A percentile compares a stretch with the other conserved stretches of the same genome.
Evolutionary conservation across 768 basidiomycete genomes (phyloP).

Genomic region (Suillus sp.): DNA sequence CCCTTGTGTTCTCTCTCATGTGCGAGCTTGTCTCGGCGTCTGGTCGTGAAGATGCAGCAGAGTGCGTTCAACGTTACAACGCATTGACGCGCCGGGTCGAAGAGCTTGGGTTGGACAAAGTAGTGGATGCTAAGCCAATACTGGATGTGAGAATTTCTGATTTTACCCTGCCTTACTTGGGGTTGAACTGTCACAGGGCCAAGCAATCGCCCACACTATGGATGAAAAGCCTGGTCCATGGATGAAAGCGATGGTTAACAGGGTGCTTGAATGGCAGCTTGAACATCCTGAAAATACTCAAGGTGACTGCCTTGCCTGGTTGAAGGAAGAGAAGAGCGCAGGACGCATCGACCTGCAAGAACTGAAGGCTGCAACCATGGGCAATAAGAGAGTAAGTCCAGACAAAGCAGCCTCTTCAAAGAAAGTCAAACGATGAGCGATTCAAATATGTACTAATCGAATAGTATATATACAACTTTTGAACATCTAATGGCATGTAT

Average conservation of each 20-base stretch:
- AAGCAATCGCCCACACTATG: conserved; percentile 58
- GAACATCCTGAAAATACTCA: conserved; percentile 67
- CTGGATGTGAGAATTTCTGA: conserved; percentile 64
- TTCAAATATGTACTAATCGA: background rate
- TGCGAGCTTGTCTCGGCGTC: conserved; percentile 55
- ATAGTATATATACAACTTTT: conserved; percentile 6
- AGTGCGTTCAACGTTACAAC: conserved; percentile 66
- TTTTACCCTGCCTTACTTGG: background rate
- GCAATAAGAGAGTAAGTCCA: conserved; percentile 28
- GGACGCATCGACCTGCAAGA: conserved; percentile 45
- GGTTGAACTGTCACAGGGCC: conserved; percentile 56
- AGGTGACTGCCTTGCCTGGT: conserved; percentile 71
- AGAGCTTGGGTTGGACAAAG: conserved; percentile 57
- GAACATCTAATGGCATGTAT: conserved; percentile 3
- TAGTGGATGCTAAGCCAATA: conserved; percentile 70
- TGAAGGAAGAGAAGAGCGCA: conserved; percentile 52
- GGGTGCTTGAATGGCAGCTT: conserved; percentile 84
- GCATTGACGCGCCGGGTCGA: conserved; percentile 59
- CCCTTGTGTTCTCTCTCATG: conserved; percentile 74
- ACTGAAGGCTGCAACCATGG: conserved; percentile 20
- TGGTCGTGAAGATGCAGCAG: conserved; percentile 46
- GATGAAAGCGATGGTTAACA: conserved; percentile 63
- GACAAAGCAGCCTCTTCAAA: conserved; percentile 26
- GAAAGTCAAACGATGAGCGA: conserved; percentile 32
- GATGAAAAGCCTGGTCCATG: conserved; percentile 67